Evolutionary conservation across 2,329 filamentous ascomycete genomes (phyloP).

Genomic region (Xylaria sp.): DNA sequence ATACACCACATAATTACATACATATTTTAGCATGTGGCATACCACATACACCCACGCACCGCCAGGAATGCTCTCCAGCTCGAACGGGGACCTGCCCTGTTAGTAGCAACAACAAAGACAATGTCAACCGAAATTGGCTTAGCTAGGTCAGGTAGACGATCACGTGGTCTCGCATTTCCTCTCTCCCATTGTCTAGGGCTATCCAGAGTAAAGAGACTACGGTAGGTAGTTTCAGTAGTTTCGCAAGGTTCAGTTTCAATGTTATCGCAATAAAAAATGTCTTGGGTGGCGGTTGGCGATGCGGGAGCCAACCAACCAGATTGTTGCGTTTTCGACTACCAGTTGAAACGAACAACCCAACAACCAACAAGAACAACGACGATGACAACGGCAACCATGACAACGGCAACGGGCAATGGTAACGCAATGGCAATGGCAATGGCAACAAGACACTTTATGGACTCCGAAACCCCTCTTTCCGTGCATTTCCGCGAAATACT

Average conservation of each 20-base stretch:
- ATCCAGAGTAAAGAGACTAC: too few relatives aligned
- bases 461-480: constrained; percentile 31
- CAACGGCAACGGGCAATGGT: too few relatives aligned
- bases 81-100: constrained; percentile 15
- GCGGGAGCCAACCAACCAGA: constrained; percentile 22
- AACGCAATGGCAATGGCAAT: too few relatives aligned
- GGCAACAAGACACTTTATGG: constrained; percentile 17
- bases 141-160: constrained; percentile 22
- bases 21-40: not conserved
- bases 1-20: too few relatives aligned
- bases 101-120: constrained; percentile 39
- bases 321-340: constrained; percentile 20
- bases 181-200: constrained; percentile 17
- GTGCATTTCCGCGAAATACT: too few relatives aligned
- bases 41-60: not conserved
- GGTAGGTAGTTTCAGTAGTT: too few relatives aligned
- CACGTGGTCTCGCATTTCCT: constrained; percentile 19
- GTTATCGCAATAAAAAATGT: constrained; percentile 15
- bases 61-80: constrained; percentile 3
- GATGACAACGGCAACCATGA: too few relatives aligned
- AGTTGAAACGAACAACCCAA: constrained; percentile 17
- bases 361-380: too few relatives aligned
- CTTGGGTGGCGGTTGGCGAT: constrained; percentile 14
- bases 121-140: constrained; percentile 41
- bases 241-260: constrained; percentile 20